Evolutionary conservation across 495 filamentous ascomycete genomes (phyloP).

Genomic region (Astrothelium macrocarpum): DNA sequence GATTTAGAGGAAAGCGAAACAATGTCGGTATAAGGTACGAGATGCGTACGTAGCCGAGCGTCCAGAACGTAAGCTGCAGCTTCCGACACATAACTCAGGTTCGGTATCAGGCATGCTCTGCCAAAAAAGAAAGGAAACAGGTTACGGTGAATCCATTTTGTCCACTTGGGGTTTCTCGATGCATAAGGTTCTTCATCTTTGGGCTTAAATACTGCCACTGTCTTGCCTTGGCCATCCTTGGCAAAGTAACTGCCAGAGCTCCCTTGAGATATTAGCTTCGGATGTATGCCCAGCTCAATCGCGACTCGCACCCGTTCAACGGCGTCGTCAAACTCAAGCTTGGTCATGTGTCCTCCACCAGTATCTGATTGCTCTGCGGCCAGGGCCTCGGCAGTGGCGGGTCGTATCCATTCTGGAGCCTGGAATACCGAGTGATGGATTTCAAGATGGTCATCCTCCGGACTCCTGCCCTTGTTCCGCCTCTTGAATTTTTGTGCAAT

Average conservation of each 20-base stretch:
- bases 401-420: conserved; percentile 71
- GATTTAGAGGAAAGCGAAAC: conserved; percentile 91
- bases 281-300: conserved; percentile 87
- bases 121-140: conserved; percentile 97
- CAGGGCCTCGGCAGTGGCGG: conserved; percentile 65
- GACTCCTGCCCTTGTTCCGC: conserved; percentile 61
- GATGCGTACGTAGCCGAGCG: conserved; percentile 73
- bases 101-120: conserved; percentile 90
- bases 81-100: conserved; percentile 98
- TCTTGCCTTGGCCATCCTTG: conserved; percentile 78
- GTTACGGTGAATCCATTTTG: conserved; percentile 39
- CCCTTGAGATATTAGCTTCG: conserved; percentile 90
- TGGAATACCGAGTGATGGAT: conserved; percentile 97
- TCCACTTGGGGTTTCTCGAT: conserved; percentile 37
- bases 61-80: conserved; percentile 94
- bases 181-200: conserved; percentile 98
- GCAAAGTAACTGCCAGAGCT: conserved; percentile 98
- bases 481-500: conserved; percentile 94
- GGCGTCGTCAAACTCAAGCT: conserved; percentile 72
- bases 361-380: conserved; percentile 46
- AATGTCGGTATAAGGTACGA: conserved; percentile 94
- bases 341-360: conserved; percentile 52
- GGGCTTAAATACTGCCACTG: conserved; percentile 96
- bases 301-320: conserved; percentile 84
- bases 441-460: conserved; percentile 79